These are phyloP conservation scores for Populus simonii DNA, from an alignment of 345 rosid genomes.

Conservation along the genomic window DNA sequence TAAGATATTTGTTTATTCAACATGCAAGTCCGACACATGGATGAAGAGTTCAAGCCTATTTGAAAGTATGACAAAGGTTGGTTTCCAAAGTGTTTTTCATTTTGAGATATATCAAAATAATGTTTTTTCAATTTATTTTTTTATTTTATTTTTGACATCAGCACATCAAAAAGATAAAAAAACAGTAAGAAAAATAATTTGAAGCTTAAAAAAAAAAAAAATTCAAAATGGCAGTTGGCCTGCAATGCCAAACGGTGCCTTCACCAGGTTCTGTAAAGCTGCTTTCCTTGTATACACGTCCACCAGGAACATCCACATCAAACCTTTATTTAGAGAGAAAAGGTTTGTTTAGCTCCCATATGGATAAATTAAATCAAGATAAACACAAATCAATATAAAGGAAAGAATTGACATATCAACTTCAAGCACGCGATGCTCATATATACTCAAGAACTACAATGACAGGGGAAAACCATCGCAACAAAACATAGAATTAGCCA, in stretches of 20 bases:
- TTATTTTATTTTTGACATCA: too few relatives aligned
- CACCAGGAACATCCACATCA: slow-evolving; percentile 93
- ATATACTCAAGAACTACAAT: background rate
- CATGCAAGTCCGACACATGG: background rate
- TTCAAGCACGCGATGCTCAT: background rate
- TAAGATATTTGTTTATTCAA: background rate
- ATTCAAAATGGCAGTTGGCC: too few relatives aligned
- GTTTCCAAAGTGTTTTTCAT: too few relatives aligned
- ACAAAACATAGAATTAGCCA: background rate
- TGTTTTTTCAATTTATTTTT: too few relatives aligned
- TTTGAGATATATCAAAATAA: too few relatives aligned
- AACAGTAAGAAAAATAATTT: too few relatives aligned
- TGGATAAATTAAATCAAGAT: background rate
- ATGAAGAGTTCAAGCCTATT: background rate
- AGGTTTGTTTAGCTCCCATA: background rate
- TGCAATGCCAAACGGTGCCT: too few relatives aligned
- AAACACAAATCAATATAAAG: background rate
- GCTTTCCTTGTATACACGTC: slow-evolving; percentile 78
- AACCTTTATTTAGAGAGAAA: slow-evolving; percentile 48
- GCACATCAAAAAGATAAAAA: too few relatives aligned
- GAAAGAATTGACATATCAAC: background rate
- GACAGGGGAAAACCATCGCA: background rate
- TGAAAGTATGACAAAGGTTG: too few relatives aligned
- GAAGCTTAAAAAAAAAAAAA: too few relatives aligned
- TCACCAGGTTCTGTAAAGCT: slow-evolving; percentile 87